Evolutionary conservation across 2,329 filamentous ascomycete species (phyloP).

Genomic region (Colletotrichum chlorophyti): DNA sequence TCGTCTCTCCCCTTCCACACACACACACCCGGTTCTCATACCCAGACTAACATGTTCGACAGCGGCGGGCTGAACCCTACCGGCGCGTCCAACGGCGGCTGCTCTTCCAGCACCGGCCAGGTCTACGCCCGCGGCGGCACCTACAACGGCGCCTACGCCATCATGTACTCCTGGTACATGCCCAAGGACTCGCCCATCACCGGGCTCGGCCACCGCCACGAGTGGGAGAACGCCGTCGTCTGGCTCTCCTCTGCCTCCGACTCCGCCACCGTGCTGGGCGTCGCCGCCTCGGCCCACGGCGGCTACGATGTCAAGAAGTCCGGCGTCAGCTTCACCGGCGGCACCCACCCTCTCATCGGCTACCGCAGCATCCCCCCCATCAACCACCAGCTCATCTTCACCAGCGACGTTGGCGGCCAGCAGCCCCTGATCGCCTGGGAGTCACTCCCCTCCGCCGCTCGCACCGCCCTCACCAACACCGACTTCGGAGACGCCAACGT

Average conservation of each 20-base stretch:
- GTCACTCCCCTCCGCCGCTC: constrained; percentile 39
- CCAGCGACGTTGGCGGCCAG: constrained; percentile 40
- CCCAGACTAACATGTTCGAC: constrained; percentile 20
- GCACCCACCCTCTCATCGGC: constrained; percentile 36
- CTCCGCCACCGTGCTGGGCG: constrained; percentile 37
- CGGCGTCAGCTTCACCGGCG: constrained; percentile 34
- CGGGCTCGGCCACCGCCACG: constrained; percentile 44
- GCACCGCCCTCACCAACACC: constrained; percentile 41
- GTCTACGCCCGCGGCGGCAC: constrained; percentile 39
- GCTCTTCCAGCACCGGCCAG: constrained; percentile 39
- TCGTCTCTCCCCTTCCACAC: constrained; percentile 31
- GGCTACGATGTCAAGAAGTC: constrained; percentile 35
- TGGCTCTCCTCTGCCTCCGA: constrained; percentile 37
- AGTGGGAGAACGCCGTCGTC: constrained; percentile 43
- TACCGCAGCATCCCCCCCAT: constrained; percentile 39
- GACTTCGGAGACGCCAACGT: constrained; percentile 48
- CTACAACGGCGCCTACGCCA: constrained; percentile 36
- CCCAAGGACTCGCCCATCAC: constrained; percentile 47
- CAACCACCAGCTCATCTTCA: constrained; percentile 45
- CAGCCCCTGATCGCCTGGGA: constrained; percentile 51
- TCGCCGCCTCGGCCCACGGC: constrained; percentile 42
- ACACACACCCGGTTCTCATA: too few relatives aligned
- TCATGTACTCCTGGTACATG: constrained; percentile 47
- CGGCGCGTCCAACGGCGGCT: constrained; percentile 35
- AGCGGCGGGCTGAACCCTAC: constrained; percentile 38